Evolutionary conservation across 2,329 filamentous ascomycete species (phyloP).

Genomic region (Gnomoniopsis sp.): DNA sequence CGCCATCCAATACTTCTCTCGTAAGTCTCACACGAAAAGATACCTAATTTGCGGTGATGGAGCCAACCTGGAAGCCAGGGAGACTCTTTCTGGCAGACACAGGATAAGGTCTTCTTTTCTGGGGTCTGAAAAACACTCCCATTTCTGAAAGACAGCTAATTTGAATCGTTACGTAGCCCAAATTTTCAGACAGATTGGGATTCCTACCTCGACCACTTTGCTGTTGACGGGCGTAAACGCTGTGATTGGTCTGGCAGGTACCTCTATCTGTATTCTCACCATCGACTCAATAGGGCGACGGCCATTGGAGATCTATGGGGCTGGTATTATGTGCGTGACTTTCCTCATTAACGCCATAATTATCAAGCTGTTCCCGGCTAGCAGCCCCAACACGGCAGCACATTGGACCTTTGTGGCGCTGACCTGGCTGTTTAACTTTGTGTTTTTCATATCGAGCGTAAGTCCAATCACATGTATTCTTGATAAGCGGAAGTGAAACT

Average conservation of each 20-base stretch:
- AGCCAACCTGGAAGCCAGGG: no score
- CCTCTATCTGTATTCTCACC: not conserved
- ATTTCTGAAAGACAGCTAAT: no score
- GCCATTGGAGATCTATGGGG: conserved; percentile 1
- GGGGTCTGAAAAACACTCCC: no score
- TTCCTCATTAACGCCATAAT: conserved; percentile 6
- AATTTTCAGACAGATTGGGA: conserved; percentile 9
- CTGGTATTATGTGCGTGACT: not conserved
- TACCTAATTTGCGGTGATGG: no score
- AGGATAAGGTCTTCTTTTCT: no score
- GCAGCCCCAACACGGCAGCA: not conserved
- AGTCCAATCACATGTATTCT: not conserved
- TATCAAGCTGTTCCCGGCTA: conserved; percentile 2
- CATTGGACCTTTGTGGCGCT: not conserved
- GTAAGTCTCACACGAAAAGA: no score
- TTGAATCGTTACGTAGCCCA: not conserved
- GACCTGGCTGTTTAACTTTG: conserved; percentile 8
- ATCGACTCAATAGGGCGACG: conserved; percentile 8
- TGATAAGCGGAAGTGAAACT: no score
- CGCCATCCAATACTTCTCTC: conserved; percentile 8
- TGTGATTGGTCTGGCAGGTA: conserved; percentile 1
- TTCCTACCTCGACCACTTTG: not conserved
- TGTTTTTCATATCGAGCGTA: not conserved
- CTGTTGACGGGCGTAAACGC: conserved; percentile 7
- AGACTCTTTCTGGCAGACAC: no score